Evolutionary conservation across 768 basidiomycete species (phyloP).

Genomic region (Pleurotus tuoliensis): DNA sequence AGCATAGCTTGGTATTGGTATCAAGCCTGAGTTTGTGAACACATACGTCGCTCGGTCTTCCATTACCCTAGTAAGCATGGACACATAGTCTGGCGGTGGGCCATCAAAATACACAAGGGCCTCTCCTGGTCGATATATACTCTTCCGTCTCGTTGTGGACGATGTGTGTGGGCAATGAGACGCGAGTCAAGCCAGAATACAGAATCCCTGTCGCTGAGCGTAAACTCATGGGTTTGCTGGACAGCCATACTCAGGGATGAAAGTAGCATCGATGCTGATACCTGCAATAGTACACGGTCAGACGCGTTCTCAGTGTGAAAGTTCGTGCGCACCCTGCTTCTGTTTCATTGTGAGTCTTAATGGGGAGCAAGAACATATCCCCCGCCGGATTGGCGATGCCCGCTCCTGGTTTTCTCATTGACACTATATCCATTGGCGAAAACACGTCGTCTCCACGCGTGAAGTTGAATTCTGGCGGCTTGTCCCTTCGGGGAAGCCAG

Average conservation of each 20-base stretch:
- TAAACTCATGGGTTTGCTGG: neutral
- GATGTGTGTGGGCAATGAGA: neutral
- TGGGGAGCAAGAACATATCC: neutral
- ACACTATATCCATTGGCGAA: neutral
- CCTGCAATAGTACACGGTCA: neutral
- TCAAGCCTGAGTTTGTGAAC: too few relatives aligned
- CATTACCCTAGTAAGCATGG: neutral
- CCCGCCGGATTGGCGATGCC: neutral
- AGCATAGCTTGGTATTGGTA: too few relatives aligned
- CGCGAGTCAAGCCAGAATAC: constrained; percentile 4
- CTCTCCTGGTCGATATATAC: neutral
- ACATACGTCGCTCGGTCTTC: too few relatives aligned
- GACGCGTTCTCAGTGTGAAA: too few relatives aligned
- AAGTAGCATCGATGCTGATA: neutral
- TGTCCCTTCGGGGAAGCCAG: neutral
- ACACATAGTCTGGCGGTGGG: neutral
- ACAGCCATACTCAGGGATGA: neutral
- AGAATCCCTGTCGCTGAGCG: neutral
- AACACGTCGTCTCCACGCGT: neutral
- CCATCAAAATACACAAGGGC: neutral
- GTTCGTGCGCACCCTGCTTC: neutral
- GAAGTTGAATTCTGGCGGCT: neutral
- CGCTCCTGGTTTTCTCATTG: neutral
- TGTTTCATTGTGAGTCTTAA: neutral
- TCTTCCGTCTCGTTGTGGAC: neutral